Percentiles rank a stretch among this genome's conserved stretches.
Evolutionary conservation across 805 yeast genomes (phyloP).

Genomic region (Nadsonia fulvescens): DNA sequence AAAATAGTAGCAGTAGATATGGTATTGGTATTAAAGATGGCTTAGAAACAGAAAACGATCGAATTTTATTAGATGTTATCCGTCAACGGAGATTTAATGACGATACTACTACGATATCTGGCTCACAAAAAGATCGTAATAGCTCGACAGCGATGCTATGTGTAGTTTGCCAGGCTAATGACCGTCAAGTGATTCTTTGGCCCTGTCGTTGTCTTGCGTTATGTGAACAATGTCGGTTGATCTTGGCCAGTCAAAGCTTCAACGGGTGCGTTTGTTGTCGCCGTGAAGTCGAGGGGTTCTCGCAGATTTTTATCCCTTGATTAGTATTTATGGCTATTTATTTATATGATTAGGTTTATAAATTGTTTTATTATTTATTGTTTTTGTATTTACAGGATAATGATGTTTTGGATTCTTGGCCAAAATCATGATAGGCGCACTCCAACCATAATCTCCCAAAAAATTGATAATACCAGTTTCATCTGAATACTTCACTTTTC

Average conservation of each 20-base stretch:
- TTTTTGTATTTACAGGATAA: no score
- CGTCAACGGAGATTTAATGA: constrained; percentile 1
- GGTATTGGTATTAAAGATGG: no score
- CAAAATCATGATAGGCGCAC: no score
- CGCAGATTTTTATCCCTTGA: constrained; percentile 41
- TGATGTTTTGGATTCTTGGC: no score
- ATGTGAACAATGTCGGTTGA: constrained; percentile 67
- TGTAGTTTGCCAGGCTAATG: constrained; percentile 63
- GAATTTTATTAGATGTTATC: not conserved
- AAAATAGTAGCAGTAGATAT: no score
- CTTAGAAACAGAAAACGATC: not conserved
- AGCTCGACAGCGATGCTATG: constrained; percentile 29
- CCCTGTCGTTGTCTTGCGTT: constrained; percentile 83
- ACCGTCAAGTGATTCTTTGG: constrained; percentile 71
- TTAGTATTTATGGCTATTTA: constrained; percentile 1
- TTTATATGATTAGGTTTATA: not conserved
- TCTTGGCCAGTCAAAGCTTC: constrained; percentile 54
- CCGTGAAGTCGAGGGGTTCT: constrained; percentile 47
- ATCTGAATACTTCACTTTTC: no score
- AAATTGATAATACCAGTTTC: no score
- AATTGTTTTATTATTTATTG: constrained; percentile 1
- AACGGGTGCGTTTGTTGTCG: constrained; percentile 78
- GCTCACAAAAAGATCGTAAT: constrained; percentile 15
- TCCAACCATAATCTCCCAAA: no score
- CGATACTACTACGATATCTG: constrained; percentile 1